phyloP scores from a whole-genome alignment of 208 protist genomes.

The Leishmania guyanensis region DNA sequence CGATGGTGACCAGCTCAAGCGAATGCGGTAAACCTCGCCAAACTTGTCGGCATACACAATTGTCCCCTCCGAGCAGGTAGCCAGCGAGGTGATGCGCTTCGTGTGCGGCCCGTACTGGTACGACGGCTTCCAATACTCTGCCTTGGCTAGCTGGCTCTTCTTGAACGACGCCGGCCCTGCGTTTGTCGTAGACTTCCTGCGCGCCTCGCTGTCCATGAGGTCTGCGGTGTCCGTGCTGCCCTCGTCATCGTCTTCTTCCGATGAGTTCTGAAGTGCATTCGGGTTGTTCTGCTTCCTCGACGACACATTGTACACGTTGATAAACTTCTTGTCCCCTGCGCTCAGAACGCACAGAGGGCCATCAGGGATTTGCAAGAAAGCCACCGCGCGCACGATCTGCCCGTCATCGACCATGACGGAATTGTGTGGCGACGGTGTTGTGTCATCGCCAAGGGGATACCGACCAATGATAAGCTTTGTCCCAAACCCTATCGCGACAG shows the following conservation, averaged over 20 bases:
- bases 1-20: conserved; percentile 53
- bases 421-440: conserved; percentile 37
- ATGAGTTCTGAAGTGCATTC: conserved; percentile 28
- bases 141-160: conserved; percentile 17
- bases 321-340: conserved; percentile 76
- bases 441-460: conserved; percentile 34
- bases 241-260: conserved; percentile 23
- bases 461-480: conserved; percentile 60
- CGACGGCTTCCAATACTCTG: conserved; percentile 44
- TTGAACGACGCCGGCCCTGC: conserved; percentile 5
- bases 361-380: conserved; percentile 61
- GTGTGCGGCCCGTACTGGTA: conserved; percentile 77
- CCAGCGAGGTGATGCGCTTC: conserved; percentile 83
- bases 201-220: conserved; percentile 13
- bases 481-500: conserved; percentile 57
- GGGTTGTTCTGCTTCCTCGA: conserved; percentile 46
- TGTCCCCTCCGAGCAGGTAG: conserved; percentile 48
- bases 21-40: conserved; percentile 81
- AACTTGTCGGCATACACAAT: conserved; percentile 92
- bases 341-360: conserved; percentile 72
- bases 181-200: neutral
- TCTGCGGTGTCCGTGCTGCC: conserved; percentile 9
- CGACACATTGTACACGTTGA: conserved; percentile 78
- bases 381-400: conserved; percentile 70
- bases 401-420: conserved; percentile 67